These are phyloP conservation scores for Cylindrodendrum hubeiense DNA, from an alignment of 2,329 filamentous ascomycete species.

Conservation along the genomic window DNA sequence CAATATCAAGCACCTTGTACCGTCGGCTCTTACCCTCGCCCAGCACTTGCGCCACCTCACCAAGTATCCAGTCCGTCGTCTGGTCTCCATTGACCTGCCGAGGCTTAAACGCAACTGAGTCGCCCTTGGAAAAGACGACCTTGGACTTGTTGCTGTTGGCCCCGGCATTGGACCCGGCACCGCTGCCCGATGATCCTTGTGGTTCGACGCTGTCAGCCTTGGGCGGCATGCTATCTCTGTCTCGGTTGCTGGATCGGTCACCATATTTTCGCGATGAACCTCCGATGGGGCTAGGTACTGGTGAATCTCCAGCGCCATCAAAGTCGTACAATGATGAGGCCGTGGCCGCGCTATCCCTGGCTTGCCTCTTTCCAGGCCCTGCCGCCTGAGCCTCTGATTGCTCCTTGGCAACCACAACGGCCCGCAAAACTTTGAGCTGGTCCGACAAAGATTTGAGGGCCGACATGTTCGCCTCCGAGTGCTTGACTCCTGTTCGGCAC, in stretches of 20 bases:
- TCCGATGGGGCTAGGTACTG: constrained; percentile 58
- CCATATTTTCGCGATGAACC: constrained; percentile 51
- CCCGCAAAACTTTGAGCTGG: constrained; percentile 57
- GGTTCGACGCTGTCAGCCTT: constrained; percentile 70
- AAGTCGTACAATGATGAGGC: constrained; percentile 58
- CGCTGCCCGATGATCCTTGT: constrained; percentile 56
- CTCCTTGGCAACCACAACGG: constrained; percentile 59
- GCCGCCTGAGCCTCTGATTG: constrained; percentile 50
- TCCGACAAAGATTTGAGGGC: constrained; percentile 55
- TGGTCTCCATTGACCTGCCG: constrained; percentile 63
- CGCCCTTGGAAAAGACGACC: constrained; percentile 70
- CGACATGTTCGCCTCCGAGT: constrained; percentile 53
- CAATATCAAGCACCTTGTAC: constrained; percentile 84
- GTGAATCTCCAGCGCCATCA: constrained; percentile 59
- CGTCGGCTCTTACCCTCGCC: constrained; percentile 83
- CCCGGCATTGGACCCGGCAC: constrained; percentile 35
- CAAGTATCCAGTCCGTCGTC: constrained; percentile 76
- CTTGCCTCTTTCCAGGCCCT: constrained; percentile 46
- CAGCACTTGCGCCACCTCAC: constrained; percentile 80
- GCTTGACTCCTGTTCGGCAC: constrained; percentile 57
- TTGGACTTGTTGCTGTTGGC: constrained; percentile 57
- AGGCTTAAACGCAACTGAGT: constrained; percentile 75
- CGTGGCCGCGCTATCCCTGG: constrained; percentile 42
- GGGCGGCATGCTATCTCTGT: constrained; percentile 66
- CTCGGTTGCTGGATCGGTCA: constrained; percentile 53